Evolutionary conservation across 495 filamentous ascomycete genomes (phyloP), one percentile per base, ranked within the genome.

Genomic region (Xylaria palmicola): DNA sequence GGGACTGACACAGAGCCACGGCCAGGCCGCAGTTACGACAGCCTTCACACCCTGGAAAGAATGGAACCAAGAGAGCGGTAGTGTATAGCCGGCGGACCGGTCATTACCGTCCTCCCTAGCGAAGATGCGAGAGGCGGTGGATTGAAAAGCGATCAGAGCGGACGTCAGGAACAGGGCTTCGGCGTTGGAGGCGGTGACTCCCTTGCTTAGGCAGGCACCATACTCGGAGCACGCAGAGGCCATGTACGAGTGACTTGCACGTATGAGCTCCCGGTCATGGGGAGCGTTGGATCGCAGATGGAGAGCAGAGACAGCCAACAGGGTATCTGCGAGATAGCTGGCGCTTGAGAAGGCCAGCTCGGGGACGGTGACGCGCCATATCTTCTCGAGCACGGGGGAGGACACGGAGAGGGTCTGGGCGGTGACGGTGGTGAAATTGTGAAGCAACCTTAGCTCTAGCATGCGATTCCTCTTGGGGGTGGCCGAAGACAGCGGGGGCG

Each of bases 11-110:
- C 82, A 70, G 10, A 85, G 67, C 73, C 78, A 85, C 43, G 79
- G 79, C 79, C 79, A 81, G 12, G 77, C 78, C 6, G 77, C 73
- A 6, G 79, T 75, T 1, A 79, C 79, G 60, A 81, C 66, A 22
- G 81, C 78, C 45, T 85, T 85, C 47, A 84, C 79, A 13, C 83
- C 83, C 56, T 84, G 83, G 66, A 84, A 84, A n/a, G 81, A 76
- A 57, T 84, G 81, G 51, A 85, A 85, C 80, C 79, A 84, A 0
- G 79, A 76, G 6, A 84, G 67, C 10, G 83, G 82, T 19, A 84
- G 66, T 6, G 68, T 64, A 62, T 85, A 84, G 24, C 65, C 62
- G 15, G 62, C 65, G 17, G 64, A 62, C 13, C 65, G 57, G 17
- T 68, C 70, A 39, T 68, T 69, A 8, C 65, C 53, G 7, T 79